phyloP scores from a whole-genome alignment of 108 stramenopile genomes.

The Mediolabrus comicus region DNA sequence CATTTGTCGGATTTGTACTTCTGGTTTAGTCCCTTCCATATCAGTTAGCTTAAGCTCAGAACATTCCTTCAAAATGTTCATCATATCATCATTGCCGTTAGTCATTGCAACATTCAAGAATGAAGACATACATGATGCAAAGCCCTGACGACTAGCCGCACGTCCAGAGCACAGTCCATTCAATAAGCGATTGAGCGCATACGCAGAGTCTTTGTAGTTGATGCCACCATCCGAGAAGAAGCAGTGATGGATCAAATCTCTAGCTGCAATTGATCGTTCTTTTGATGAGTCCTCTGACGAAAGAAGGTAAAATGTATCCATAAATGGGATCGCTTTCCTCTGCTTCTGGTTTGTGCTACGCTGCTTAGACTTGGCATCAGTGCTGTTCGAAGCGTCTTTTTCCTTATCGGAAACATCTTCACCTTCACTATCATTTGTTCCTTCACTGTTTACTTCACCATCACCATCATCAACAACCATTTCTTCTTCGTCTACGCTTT shows the following conservation, averaged over 20 bases:
- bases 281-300: conserved; percentile 51
- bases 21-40: conserved; percentile 11
- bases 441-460: conserved; percentile 28
- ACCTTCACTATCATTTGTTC: conserved; percentile 21
- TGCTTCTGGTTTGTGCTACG: conserved; percentile 16
- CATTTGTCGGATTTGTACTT: conserved; percentile 53
- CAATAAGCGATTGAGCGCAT: conserved; percentile 75
- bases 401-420: conserved; percentile 7
- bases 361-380: conserved; percentile 3
- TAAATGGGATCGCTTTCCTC: conserved; percentile 47
- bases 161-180: conserved; percentile 83
- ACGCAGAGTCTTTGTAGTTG: conserved; percentile 75
- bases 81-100: conserved; percentile 39
- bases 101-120: conserved; percentile 67
- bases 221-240: conserved; percentile 42
- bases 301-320: conserved; percentile 81
- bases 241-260: conserved; percentile 71
- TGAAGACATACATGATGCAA: conserved; percentile 73
- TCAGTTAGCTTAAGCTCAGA: conserved; percentile 9
- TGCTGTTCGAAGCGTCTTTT: conserved; percentile 10
- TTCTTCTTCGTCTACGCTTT: conserved; percentile 28
- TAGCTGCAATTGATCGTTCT: conserved; percentile 70
- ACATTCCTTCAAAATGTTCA: conserved; percentile 29
- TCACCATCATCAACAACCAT: conserved; percentile 26
- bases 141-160: conserved; percentile 84